A percentile compares a stretch with the other conserved stretches of the same genome.
Evolutionary conservation across 2,329 filamentous ascomycete genomes (phyloP).

Genomic region (Verticillium dahliae): DNA sequence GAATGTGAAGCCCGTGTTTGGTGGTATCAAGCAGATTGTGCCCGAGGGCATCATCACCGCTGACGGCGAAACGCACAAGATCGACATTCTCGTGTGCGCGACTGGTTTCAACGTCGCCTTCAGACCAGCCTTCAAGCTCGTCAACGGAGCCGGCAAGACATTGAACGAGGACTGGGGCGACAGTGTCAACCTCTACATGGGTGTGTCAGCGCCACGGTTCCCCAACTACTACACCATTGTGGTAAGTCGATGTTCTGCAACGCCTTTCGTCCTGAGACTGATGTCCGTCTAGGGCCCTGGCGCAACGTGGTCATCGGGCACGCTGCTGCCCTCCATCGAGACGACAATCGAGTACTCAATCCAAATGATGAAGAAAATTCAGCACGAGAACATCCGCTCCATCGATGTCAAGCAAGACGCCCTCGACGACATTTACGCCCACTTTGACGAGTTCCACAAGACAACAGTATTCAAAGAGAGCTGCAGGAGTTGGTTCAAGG

Average conservation of each 20-base stretch:
- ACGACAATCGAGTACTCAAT: constrained; percentile 30
- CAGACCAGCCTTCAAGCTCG: constrained; percentile 34
- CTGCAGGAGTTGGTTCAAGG: constrained; percentile 28
- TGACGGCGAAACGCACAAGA: constrained; percentile 20
- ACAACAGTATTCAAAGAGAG: constrained; percentile 24
- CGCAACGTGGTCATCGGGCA: constrained; percentile 36
- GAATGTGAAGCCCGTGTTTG: constrained; percentile 36
- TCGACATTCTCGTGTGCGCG: constrained; percentile 28
- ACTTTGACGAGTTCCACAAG: constrained; percentile 25
- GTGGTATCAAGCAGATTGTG: constrained; percentile 27
- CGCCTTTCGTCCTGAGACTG: background rate
- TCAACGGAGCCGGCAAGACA: constrained; percentile 23
- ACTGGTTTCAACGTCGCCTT: constrained; percentile 32
- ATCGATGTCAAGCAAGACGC: constrained; percentile 27
- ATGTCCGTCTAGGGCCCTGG: constrained; percentile 20
- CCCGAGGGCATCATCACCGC: constrained; percentile 20
- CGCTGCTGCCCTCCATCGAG: constrained; percentile 34
- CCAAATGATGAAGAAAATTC: constrained; percentile 31
- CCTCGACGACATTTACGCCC: constrained; percentile 23
- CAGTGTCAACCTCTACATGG: constrained; percentile 34
- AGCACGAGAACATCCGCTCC: constrained; percentile 24
- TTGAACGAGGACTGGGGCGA: constrained; percentile 36
- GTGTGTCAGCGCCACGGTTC: constrained; percentile 35
- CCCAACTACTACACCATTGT: constrained; percentile 35
- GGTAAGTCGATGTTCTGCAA: constrained; percentile 5